Evolutionary conservation across 805 yeast genomes (phyloP).

Genomic region (Suhomyces kilbournensis): DNA sequence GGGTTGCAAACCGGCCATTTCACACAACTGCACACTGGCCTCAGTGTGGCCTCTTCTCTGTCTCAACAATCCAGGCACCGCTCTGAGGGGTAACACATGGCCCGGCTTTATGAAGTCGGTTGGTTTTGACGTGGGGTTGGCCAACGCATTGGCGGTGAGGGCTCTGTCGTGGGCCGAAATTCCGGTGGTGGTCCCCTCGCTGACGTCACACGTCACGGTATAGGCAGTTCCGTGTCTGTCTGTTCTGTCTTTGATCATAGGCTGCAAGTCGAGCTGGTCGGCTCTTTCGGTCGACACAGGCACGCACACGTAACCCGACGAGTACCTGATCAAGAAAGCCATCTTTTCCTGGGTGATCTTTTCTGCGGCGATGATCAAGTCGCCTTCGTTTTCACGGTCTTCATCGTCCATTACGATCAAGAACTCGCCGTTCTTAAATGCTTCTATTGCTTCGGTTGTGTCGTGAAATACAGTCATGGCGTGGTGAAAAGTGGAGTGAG

Average conservation of each 20-base stretch:
- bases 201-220: conserved; percentile 85
- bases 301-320: conserved; percentile 91
- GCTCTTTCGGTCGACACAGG: conserved; percentile 80
- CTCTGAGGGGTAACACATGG: conserved; percentile 89
- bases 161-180: conserved; percentile 94
- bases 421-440: conserved; percentile 64
- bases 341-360: conserved; percentile 73
- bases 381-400: conserved; percentile 96
- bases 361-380: conserved; percentile 89
- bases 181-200: conserved; percentile 93
- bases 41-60: conserved; percentile 94
- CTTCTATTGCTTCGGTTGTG: conserved; percentile 13
- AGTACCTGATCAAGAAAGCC: conserved; percentile 89
- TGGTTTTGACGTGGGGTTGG: conserved; percentile 54
- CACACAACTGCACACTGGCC: conserved; percentile 88
- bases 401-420: conserved; percentile 97
- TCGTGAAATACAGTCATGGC: conserved; percentile 1
- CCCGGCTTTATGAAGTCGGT: conserved; percentile 86
- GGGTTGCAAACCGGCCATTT: conserved; percentile 71
- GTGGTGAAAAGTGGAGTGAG: not conserved
- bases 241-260: conserved; percentile 57
- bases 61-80: conserved; percentile 78
- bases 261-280: conserved; percentile 73
- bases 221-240: conserved; percentile 98
- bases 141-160: conserved; percentile 70